phyloP scores from a whole-genome alignment of 805 yeast species.

The Hermanozyma aechmeae region DNA sequence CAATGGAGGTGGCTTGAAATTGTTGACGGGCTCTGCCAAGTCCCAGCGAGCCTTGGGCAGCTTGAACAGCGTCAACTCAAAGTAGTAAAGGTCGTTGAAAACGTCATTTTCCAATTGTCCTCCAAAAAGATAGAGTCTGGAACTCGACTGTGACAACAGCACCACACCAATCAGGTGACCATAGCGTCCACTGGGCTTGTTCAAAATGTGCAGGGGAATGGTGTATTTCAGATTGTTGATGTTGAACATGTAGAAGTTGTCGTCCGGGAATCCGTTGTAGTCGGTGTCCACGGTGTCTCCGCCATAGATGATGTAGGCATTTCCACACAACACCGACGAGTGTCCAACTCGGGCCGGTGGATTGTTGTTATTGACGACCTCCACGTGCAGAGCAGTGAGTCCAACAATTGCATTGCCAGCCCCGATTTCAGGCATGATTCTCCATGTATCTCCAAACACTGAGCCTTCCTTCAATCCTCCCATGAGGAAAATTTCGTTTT shows the following conservation, averaged over 20 bases:
- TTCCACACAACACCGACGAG: slow-evolving; percentile 83
- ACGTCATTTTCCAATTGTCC: slow-evolving; percentile 85
- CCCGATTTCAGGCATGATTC: slow-evolving; percentile 44
- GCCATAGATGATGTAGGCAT: slow-evolving; percentile 90
- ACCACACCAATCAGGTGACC: slow-evolving; percentile 87
- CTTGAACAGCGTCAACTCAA: slow-evolving; percentile 80
- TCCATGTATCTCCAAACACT: slow-evolving; percentile 95
- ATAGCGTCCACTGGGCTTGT: slow-evolving; percentile 83
- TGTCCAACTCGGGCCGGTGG: slow-evolving; percentile 98
- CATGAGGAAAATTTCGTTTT: slow-evolving; percentile 77
- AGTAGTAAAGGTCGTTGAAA: slow-evolving; percentile 76
- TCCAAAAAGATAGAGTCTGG: slow-evolving; percentile 75
- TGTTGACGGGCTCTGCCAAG: slow-evolving; percentile 43
- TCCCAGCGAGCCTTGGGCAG: slow-evolving; percentile 83
- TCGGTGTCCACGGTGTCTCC: slow-evolving; percentile 90
- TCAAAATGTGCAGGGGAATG: slow-evolving; percentile 33
- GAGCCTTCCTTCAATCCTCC: slow-evolving; percentile 92
- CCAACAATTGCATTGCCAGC: slow-evolving; percentile 12
- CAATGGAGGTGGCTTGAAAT: slow-evolving; percentile 63
- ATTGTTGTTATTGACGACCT: slow-evolving; percentile 56
- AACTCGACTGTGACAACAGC: slow-evolving; percentile 33
- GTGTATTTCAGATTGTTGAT: slow-evolving; percentile 36
- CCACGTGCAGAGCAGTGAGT: slow-evolving; percentile 23
- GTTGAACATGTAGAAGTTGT: slow-evolving; percentile 80
- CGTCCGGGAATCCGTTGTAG: slow-evolving; percentile 70